Evolutionary conservation across 1,284 basidiomycete species (phyloP).

Genomic region (Cutaneotrichosporon sp.): DNA sequence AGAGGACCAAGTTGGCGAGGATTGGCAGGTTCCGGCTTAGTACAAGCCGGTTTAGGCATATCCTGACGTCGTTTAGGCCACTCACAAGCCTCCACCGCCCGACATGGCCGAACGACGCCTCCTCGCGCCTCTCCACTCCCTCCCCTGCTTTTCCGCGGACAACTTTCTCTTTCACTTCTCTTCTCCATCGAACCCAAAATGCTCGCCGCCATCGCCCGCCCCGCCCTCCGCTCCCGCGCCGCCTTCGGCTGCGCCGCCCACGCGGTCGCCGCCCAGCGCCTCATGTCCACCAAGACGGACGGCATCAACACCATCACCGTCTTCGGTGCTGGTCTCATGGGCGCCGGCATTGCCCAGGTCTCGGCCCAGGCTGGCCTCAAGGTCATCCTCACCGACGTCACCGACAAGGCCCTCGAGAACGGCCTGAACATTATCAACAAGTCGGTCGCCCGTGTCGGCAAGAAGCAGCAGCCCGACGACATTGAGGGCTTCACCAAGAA

Average conservation of each 20-base stretch:
- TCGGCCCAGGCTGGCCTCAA: conserved; percentile 56
- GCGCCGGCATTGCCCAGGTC: conserved; percentile 59
- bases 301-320: conserved; percentile 52
- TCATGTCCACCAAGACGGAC: conserved; percentile 15
- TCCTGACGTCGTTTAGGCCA: background rate
- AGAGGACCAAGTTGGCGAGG: background rate
- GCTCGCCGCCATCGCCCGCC: conserved; percentile 21
- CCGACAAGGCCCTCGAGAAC: conserved; percentile 56
- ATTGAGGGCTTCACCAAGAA: conserved; percentile 52
- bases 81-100: too few relatives aligned
- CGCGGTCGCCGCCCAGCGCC: conserved; percentile 10
- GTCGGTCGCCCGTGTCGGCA: conserved; percentile 59
- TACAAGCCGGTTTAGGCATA: background rate
- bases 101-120: too few relatives aligned
- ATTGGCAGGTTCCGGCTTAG: background rate
- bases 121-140: too few relatives aligned
- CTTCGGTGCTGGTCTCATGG: conserved; percentile 59
- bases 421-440: conserved; percentile 60
- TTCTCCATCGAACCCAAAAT: conserved; percentile 9
- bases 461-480: conserved; percentile 56
- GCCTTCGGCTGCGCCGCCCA: conserved; percentile 11
- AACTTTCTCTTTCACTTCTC: background rate
- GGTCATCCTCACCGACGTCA: conserved; percentile 54
- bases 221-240: conserved; percentile 12
- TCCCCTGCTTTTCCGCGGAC: background rate